Evolutionary conservation across 495 filamentous ascomycete genomes (phyloP), one percentile per base, ranked within the genome.

Genomic region (Glonium stellatum): DNA sequence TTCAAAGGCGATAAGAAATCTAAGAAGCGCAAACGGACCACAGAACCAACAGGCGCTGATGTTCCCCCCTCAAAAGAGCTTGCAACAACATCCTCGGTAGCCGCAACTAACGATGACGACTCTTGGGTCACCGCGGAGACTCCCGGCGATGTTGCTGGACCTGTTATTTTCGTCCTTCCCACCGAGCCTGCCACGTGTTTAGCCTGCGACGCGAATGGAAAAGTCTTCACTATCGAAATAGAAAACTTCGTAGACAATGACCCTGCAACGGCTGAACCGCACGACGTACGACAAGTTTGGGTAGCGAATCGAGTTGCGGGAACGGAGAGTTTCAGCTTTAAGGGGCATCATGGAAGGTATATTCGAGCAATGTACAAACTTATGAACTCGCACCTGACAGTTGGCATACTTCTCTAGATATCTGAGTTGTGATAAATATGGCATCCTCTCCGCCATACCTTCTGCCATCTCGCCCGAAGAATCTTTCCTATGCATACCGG

Each of bases 1-100:
- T 98, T 98, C 78, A 98, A 98, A 77, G 93, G 93, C 77, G 95
- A 98, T 73, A 96, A 90, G 72, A 92, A 92, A 74, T 75, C 83
- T 23, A 97, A 95, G 72, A 97, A 96, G 73, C 82, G 91, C 70
- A 97, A 96, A 76, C 80, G 84, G 46, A 68, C 75, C 41, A 73
- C 74, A 64, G 75, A 70, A 21, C 31, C 35, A 21, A 52, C 67
- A 54, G 68, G 75, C 19, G 62, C 59, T 60, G 57, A 71, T 3
- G 55, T 70, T 8, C 67, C 53, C 46, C 69, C 72, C 54, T 77
- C 78, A 13, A 74, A 75, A 64, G 58, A 73, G 27, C 77, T 70
- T 57, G 79, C 68, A 61, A 68, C 70, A 52, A 72, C 61, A 25
- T 27, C 50, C 35, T 53, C 58, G 64, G 64, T 70, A 2, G 69